These are phyloP conservation scores for Atkinsonella texensis DNA, from an alignment of 2,329 filamentous ascomycete species.

Conservation along the genomic window DNA sequence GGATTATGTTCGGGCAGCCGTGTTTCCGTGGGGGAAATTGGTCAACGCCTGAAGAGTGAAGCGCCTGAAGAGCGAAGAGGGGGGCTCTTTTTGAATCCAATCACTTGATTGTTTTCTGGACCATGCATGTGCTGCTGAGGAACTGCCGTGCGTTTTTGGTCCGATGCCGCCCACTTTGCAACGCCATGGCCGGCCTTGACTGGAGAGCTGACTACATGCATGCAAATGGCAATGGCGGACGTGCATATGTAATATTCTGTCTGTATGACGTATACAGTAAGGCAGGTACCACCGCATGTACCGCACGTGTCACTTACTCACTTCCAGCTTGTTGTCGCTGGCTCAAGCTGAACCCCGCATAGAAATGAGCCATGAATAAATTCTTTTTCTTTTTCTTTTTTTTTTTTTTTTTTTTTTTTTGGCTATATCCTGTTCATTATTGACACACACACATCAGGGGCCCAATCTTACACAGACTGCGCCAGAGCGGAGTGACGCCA, in stretches of 20 bases:
- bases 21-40: neutral
- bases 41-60: neutral
- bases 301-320: neutral
- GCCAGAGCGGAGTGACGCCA: too few relatives aligned
- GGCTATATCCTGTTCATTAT: too few relatives aligned
- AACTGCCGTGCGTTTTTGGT: neutral
- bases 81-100: neutral
- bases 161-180: constrained; percentile 2
- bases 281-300: neutral
- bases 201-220: neutral
- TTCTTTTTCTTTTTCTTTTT: too few relatives aligned
- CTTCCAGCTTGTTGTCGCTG: too few relatives aligned
- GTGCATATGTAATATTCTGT: neutral
- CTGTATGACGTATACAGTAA: neutral
- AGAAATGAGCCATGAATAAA: too few relatives aligned
- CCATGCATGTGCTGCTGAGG: neutral
- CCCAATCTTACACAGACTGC: too few relatives aligned
- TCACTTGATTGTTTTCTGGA: neutral
- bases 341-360: too few relatives aligned
- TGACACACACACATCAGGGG: too few relatives aligned
- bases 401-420: neutral
- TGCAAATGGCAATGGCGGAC: neutral
- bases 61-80: neutral
- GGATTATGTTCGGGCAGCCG: neutral
- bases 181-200: neutral